Conservation (phyloP, 2,329 filamentous ascomycete genomes). For the Parasarocladium wereldwijsianum region DNA sequence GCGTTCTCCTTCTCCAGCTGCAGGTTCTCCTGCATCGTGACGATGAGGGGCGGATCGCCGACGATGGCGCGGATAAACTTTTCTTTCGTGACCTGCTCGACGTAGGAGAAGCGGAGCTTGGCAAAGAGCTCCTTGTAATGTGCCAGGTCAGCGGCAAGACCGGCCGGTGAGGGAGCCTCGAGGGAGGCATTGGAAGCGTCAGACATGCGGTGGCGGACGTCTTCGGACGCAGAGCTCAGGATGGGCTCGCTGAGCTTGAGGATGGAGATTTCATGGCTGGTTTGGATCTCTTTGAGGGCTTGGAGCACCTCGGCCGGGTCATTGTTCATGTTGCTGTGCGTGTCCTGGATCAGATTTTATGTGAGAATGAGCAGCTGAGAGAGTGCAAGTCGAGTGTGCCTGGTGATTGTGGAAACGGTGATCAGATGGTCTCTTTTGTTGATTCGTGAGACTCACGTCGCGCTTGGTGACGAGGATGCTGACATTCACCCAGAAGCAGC, state of each 20-base stretch:
- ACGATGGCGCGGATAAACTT: slow-evolving; percentile 91
- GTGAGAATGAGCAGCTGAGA: no score
- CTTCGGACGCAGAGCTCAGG: slow-evolving; percentile 29
- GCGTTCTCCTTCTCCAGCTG: slow-evolving; percentile 57
- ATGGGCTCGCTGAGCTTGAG: slow-evolving; percentile 65
- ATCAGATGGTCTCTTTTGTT: no score
- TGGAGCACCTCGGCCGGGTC: slow-evolving; percentile 26
- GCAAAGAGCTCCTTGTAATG: slow-evolving; percentile 95
- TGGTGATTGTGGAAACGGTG: no score
- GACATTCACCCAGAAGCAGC: slow-evolving; percentile 19
- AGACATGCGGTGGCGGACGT: slow-evolving; percentile 39
- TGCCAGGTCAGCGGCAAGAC: slow-evolving; percentile 66
- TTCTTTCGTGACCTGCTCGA: slow-evolving; percentile 97
- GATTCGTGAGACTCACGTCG: not conserved
- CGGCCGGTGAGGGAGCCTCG: slow-evolving; percentile 56
- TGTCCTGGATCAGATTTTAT: no score
- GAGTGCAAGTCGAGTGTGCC: no score
- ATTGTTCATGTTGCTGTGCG: slow-evolving; percentile 14
- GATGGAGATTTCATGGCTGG: slow-evolving; percentile 52
- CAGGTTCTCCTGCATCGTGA: slow-evolving; percentile 68
- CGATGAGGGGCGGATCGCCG: slow-evolving; percentile 75
- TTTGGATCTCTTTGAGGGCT: slow-evolving; percentile 37
- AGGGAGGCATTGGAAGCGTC: slow-evolving; percentile 54
- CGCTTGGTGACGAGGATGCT: slow-evolving; percentile 16
- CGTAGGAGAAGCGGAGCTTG: slow-evolving; percentile 91